Evolutionary conservation across 495 filamentous ascomycete species (phyloP), one percentile per base, ranked within the genome.

Genomic region (Tuber microsphaerosporum): DNA sequence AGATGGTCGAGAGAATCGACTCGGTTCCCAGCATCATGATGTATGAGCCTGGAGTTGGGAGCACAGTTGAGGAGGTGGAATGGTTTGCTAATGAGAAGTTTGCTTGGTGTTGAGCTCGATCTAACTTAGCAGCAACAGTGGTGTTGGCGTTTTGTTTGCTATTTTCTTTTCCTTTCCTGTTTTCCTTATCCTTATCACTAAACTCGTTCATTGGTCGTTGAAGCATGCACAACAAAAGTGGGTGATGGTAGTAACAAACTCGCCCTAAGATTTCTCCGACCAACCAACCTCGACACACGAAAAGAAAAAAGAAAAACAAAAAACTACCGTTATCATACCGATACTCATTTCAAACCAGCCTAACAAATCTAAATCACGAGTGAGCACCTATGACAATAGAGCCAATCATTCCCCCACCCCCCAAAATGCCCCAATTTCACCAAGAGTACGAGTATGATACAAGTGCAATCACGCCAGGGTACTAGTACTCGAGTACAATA

Each of bases 41-140:
- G 91, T 88, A 88, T 73, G 89, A 87, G 14, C 84, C 84, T 20
- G 81, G 86, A 74, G 76, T 85, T 69, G 85, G 84, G 43, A 83
- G 80, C 68, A 85, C 88, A 10, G 83, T 83, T 22, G 84, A 86
- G 51, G 86, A 90, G 37, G 85, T 97, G 61, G 91, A 93, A 70
- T 99, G 95, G 95, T 84, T 93, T 72, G 88, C 87, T 76, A 97
- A 96, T 82, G 94, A 99, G 87, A 97, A 96, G 87, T 97, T 90
- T 85, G 92, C 89, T 31, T 99, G 94, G 94, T 97, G 93, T 83
- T 97, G 84, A 89, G 70, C 71, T 76, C 20, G 46, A 39, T 34
- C 9, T n/a, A n/a, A n/a, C n/a, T n/a, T n/a, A 44, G 26, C 31
- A 37, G 31, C 26, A 14, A 9, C 39, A 51, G 26, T 42, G 68